A percentile compares a stretch with the other conserved stretches of the same genome.
These are phyloP conservation scores for Ogataea methylovora DNA, from an alignment of 805 yeast genomes.

Conservation along the genomic window DNA sequence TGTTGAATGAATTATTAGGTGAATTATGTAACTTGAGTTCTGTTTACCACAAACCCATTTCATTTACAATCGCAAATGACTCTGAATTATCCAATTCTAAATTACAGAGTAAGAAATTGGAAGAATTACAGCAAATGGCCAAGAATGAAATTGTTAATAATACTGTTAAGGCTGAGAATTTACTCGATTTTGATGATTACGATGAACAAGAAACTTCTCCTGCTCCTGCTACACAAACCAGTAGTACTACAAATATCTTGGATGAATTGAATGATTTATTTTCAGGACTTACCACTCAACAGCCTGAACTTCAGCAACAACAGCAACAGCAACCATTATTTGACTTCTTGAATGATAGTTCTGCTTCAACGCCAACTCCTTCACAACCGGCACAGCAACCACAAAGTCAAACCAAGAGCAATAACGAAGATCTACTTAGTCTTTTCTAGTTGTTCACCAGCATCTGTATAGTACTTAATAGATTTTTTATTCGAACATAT, in stretches of 20 bases:
- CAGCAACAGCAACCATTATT: background rate
- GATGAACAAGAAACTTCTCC: constrained; percentile 21
- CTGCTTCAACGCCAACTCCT: too few relatives aligned
- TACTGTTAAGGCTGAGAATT: constrained; percentile 64
- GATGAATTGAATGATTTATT: constrained; percentile 75
- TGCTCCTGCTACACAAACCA: constrained; percentile 7
- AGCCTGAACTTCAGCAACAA: background rate
- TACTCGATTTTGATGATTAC: constrained; percentile 80
- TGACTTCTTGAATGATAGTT: background rate
- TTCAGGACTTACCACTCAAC: constrained; percentile 26
- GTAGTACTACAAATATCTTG: constrained; percentile 34
- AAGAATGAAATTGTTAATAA: constrained; percentile 59
- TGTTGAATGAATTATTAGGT: constrained; percentile 59
- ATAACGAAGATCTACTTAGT: background rate
- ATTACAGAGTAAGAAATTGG: constrained; percentile 48
- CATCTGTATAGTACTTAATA: too few relatives aligned
- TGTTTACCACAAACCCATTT: constrained; percentile 79
- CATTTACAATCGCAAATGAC: constrained; percentile 34
- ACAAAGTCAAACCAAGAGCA: background rate
- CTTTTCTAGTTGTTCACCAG: too few relatives aligned
- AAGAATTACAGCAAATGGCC: constrained; percentile 73
- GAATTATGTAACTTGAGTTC: constrained; percentile 84
- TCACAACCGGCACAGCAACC: too few relatives aligned
- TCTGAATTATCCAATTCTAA: constrained; percentile 15
- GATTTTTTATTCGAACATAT: too few relatives aligned